phyloP scores from a whole-genome alignment of 306 rosid genomes.

The Sophora flavescens region DNA sequence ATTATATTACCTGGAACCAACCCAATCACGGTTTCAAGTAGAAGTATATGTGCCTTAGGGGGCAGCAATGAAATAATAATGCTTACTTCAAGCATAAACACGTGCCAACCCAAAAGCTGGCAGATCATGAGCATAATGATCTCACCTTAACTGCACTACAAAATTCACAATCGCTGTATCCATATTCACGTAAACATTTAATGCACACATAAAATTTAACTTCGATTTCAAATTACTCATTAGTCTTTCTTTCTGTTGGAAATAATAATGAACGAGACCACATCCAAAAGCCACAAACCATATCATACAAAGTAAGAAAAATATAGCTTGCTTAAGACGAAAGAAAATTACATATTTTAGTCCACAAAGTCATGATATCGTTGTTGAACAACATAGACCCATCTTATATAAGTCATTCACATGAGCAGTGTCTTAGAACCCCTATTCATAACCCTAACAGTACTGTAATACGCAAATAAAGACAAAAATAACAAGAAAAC shows the following conservation, averaged over 20 bases:
- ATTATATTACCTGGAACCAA: not conserved
- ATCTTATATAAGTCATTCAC: slow-evolving; percentile 37
- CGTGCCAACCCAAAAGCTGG: slow-evolving; percentile 44
- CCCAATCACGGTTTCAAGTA: not conserved
- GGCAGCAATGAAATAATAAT: slow-evolving; percentile 3
- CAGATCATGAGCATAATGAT: slow-evolving; percentile 32
- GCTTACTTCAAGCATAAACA: slow-evolving; percentile 38
- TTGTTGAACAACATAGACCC: slow-evolving; percentile 23
- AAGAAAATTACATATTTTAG: slow-evolving; percentile 46
- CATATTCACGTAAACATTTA: slow-evolving; percentile 21
- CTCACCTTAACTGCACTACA: slow-evolving; percentile 39
- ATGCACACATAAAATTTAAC: not conserved
- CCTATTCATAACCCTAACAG: slow-evolving; percentile 44
- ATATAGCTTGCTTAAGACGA: slow-evolving; percentile 14
- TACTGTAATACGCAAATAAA: slow-evolving; percentile 29
- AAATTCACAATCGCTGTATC: not conserved
- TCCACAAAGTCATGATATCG: slow-evolving; percentile 50
- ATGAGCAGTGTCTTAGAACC: slow-evolving; percentile 33
- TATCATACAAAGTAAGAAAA: not conserved
- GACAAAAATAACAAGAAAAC: not conserved
- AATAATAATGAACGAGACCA: not conserved
- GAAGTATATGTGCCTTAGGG: not conserved
- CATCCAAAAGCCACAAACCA: slow-evolving; percentile 2
- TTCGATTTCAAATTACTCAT: not conserved
- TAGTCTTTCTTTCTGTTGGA: not conserved